Evolutionary conservation across 352 stramenopile species (phyloP).

Genomic region (Globisporangium polare): DNA sequence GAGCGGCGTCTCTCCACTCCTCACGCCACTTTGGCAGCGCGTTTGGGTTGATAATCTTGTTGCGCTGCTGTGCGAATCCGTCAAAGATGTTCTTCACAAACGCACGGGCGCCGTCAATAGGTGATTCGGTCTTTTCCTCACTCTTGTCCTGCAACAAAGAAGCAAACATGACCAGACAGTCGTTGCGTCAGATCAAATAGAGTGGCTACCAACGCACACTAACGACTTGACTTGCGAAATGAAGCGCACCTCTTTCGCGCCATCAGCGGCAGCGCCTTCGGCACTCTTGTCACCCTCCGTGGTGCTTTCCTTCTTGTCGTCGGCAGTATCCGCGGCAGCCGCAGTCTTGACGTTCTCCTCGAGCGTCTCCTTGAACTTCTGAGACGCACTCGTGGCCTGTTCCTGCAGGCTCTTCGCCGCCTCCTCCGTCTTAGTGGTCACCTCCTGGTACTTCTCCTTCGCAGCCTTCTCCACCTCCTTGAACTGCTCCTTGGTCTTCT

Average conservation of each 20-base stretch:
- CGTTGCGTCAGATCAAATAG: not conserved
- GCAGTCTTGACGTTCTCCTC: conserved; percentile 28
- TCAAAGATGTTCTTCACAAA: conserved; percentile 66
- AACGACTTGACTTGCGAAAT: not conserved
- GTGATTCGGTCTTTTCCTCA: conserved; percentile 25
- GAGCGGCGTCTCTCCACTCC: conserved; percentile 64
- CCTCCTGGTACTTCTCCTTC: conserved; percentile 61
- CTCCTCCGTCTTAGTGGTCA: conserved; percentile 51
- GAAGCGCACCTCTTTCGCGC: conserved; percentile 4
- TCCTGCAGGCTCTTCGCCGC: conserved; percentile 56
- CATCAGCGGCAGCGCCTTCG: not conserved
- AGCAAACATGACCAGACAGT: not conserved
- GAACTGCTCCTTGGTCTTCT: conserved; percentile 69
- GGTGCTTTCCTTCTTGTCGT: conserved; percentile 16
- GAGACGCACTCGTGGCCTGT: conserved; percentile 47
- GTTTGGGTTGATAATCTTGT: conserved; percentile 57
- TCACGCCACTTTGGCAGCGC: conserved; percentile 45
- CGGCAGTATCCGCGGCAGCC: conserved; percentile 1
- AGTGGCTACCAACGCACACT: not conserved
- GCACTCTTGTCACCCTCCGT: conserved; percentile 16
- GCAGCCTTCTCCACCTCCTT: conserved; percentile 59
- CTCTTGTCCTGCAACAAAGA: conserved; percentile 16
- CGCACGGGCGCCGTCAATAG: conserved; percentile 29
- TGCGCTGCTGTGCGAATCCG: conserved; percentile 41
- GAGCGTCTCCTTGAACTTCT: conserved; percentile 65